phyloP scores from a whole-genome alignment of 345 rosid genomes.

The Microcos paniculata region DNA sequence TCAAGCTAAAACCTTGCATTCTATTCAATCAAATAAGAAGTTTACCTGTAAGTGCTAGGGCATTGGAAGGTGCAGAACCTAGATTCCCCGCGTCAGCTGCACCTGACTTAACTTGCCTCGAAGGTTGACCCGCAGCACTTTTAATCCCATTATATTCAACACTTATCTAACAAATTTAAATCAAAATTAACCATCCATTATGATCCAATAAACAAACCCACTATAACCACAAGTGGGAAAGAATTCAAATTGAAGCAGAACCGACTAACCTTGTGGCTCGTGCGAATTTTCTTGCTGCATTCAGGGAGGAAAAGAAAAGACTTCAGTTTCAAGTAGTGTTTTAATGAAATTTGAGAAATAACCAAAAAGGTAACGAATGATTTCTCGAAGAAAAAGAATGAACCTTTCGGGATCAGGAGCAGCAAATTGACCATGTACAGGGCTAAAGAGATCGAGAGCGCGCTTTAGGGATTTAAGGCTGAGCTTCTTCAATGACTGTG shows the following conservation, averaged over 20 bases:
- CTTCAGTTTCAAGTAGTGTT: background rate
- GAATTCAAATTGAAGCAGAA: background rate
- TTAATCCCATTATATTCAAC: constrained; percentile 60
- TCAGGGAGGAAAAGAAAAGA: background rate
- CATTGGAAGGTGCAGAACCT: constrained; percentile 42
- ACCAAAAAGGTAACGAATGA: background rate
- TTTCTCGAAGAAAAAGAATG: constrained; percentile 3
- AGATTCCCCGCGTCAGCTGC: constrained; percentile 29
- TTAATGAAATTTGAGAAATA: background rate
- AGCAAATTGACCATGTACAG: constrained; percentile 65
- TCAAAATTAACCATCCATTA: background rate
- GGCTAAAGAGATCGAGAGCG: constrained; percentile 83
- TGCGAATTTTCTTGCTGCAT: constrained; percentile 81
- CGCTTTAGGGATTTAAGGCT: constrained; percentile 87
- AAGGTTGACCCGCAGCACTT: constrained; percentile 37
- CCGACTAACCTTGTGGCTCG: constrained; percentile 76
- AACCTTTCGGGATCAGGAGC: constrained; percentile 86
- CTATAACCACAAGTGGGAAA: background rate
- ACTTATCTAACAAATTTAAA: constrained; percentile 41
- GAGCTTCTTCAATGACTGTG: constrained; percentile 87
- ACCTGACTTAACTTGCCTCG: constrained; percentile 35
- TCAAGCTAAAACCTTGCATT: background rate
- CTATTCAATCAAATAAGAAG: background rate
- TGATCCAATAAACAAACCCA: background rate
- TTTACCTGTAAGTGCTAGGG: constrained; percentile 76